phyloP scores from a whole-genome alignment of 371 early-diverging fungal species.

The Apophysomyces ossiformis region DNA sequence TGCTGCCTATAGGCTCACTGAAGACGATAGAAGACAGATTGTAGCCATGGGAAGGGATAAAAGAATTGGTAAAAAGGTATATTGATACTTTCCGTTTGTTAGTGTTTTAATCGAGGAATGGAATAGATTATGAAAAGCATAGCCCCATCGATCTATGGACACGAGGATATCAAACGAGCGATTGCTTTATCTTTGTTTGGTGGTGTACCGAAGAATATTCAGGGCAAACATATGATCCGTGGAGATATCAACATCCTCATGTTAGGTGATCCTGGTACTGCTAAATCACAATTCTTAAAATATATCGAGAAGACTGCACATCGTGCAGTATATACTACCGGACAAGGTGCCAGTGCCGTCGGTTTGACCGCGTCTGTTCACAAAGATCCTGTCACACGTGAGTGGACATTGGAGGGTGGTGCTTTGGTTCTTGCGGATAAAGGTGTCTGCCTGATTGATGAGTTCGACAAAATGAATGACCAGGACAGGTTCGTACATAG shows the following conservation, averaged over 20 bases:
- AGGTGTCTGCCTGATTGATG: slow-evolving; percentile 98
- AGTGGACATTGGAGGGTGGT: slow-evolving; percentile 99
- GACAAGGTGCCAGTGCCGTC: slow-evolving; percentile 99
- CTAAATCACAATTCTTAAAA: slow-evolving; percentile 99
- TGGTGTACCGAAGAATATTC: slow-evolving; percentile 94
- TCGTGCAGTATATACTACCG: slow-evolving; percentile 98
- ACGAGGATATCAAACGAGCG: slow-evolving; percentile 96
- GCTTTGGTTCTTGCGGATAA: slow-evolving; percentile 99
- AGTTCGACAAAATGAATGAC: slow-evolving; percentile 99
- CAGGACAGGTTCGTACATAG: slow-evolving; percentile 64
- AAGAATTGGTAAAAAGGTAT: slow-evolving; percentile 78
- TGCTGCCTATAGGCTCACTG: slow-evolving; percentile 84
- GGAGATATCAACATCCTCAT: slow-evolving; percentile 99
- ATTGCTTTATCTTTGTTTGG: slow-evolving; percentile 97
- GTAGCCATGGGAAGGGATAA: slow-evolving; percentile 80
- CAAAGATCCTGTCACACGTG: slow-evolving; percentile 96
- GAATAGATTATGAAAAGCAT: slow-evolving; percentile 90
- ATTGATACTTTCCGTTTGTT: not conserved
- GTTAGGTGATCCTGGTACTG: slow-evolving; percentile 99
- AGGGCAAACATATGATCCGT: slow-evolving; percentile 93
- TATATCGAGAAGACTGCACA: slow-evolving; percentile 96
- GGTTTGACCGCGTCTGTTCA: slow-evolving; percentile 99
- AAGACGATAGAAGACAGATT: slow-evolving; percentile 93
- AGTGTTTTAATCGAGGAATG: not conserved
- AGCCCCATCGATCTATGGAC: slow-evolving; percentile 99